Base-by-base conservation (phyloP, 2,329 filamentous ascomycete species). In the Chaetomium strumarium region DNA sequence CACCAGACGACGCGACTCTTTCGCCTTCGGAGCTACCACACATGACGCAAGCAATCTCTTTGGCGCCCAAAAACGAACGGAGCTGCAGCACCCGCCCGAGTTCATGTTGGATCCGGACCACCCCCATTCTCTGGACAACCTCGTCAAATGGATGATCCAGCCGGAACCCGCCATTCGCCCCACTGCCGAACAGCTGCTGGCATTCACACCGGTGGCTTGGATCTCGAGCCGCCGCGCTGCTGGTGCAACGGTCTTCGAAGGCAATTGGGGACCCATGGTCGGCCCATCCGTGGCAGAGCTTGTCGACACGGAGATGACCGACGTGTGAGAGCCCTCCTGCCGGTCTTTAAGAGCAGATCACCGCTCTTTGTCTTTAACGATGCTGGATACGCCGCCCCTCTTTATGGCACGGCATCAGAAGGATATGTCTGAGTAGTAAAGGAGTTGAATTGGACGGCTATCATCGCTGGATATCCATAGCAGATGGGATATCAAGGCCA, bases 211-310 rank as follows among this genome's bases (percentile, higher is more conserved):
- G 20, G 78, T 96, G 48, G 79, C 78, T 56, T 99, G 93, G 88
- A 86, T 95, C 31, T 80, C 84, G 50, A 73, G 76, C 46, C 84
- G 90, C 57, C 84, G 90, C 51, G 84, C 86, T 51, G 88, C 90
- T 11, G 88, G 90, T 41, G 93, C 93, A n/a, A 96, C 90, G 0
- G 84, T 99, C 49, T 99, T 88, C 62, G 93, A 99, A 72, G 93
- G 93, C 57, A 93, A 89, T 67, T 99, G 91, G 87, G 93, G 93
- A 4, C 92, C 92, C 31, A 84, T 74, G n/a, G 76, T 79, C 48
- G 68, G 52, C 40, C 44, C 53, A 17, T 43, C 55, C 12, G 40
- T 62, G 17, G 67, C 65, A 16, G 55, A 57, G 38, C 44, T 58
- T 24, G 58, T 67, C 36, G 79, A 83, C 58, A 79, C 77, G 5